These are phyloP conservation scores for Colletotrichum sp. DNA, from an alignment of 2,329 filamentous ascomycete species.

Conservation along the genomic window DNA sequence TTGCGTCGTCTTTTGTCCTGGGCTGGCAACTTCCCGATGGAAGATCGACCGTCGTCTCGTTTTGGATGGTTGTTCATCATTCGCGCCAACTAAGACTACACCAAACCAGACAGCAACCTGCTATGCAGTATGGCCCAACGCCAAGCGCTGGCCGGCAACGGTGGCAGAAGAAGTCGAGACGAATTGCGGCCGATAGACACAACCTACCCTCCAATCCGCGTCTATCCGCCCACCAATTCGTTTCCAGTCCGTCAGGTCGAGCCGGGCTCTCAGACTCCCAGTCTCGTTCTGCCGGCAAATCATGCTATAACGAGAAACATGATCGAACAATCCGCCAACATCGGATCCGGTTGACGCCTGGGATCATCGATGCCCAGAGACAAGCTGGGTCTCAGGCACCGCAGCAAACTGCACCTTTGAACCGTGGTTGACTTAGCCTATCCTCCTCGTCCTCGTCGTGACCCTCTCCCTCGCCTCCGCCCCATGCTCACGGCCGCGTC, in stretches of 20 bases:
- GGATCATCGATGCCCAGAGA: constrained; percentile 12
- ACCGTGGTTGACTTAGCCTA: constrained; percentile 5
- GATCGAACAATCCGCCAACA: background rate
- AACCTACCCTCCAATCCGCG: background rate
- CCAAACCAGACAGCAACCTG: background rate
- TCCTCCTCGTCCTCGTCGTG: background rate
- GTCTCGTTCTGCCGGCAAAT: constrained; percentile 15
- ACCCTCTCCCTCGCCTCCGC: background rate
- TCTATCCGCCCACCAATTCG: background rate
- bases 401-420: background rate
- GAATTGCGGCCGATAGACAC: background rate
- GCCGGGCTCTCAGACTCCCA: constrained; percentile 18
- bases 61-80: constrained; percentile 8
- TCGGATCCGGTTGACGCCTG: background rate
- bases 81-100: background rate
- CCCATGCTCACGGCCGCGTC: background rate
- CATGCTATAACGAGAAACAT: constrained; percentile 15
- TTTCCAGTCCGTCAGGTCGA: constrained; percentile 15
- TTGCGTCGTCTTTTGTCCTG: background rate
- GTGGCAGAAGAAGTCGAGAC: background rate
- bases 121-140: background rate
- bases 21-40: constrained; percentile 4
- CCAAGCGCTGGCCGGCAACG: background rate
- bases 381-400: constrained; percentile 12
- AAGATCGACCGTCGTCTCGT: constrained; percentile 19